Conservation (phyloP, 2,329 filamentous ascomycete genomes). For the Ascochyta fabae region DNA sequence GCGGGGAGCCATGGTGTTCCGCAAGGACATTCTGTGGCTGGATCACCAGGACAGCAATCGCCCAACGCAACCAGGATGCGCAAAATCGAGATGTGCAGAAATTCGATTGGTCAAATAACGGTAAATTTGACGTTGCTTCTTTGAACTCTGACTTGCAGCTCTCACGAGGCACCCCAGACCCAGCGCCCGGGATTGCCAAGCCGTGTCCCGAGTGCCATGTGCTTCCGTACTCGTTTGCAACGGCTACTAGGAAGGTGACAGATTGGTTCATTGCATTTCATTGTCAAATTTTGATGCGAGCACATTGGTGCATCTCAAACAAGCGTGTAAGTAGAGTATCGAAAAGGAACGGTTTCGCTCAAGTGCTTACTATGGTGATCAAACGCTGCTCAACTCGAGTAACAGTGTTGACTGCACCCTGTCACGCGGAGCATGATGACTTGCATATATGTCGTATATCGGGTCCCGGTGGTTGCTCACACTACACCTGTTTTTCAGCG, state of each 20-base stretch:
- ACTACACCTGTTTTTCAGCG: not conserved
- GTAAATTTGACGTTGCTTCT: not conserved
- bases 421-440: constrained; percentile 6
- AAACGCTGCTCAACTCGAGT: not conserved
- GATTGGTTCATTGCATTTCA: not conserved
- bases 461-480: not conserved
- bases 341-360: not conserved
- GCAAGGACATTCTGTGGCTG: constrained; percentile 13
- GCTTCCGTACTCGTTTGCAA: not conserved
- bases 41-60: constrained; percentile 9
- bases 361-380: constrained; percentile 8
- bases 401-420: not conserved
- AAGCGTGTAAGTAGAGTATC: not conserved
- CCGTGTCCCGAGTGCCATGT: constrained; percentile 11
- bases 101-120: not conserved
- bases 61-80: not conserved
- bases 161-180: constrained; percentile 4
- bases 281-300: constrained; percentile 1
- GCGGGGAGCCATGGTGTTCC: constrained; percentile 17
- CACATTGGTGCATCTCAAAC: constrained; percentile 6
- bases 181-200: constrained; percentile 2
- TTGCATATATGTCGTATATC: constrained; percentile 6
- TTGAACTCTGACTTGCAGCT: constrained; percentile 2
- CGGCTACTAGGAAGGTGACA: not conserved
- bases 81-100: not conserved